phyloP scores from a whole-genome alignment of 208 protist genomes.

The Wallacemonas rigidus region DNA sequence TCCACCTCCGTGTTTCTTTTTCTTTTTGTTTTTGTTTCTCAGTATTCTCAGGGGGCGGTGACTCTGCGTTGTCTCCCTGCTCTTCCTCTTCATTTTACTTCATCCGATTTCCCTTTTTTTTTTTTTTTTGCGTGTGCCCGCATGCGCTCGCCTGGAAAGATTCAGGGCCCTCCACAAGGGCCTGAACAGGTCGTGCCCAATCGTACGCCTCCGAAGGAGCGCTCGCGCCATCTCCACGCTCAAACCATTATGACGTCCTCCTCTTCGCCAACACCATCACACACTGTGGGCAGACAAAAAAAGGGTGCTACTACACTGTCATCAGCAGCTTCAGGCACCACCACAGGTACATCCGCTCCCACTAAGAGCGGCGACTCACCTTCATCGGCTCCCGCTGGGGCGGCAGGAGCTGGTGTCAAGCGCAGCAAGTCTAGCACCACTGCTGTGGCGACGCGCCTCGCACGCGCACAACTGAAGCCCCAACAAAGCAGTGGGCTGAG shows the following conservation, averaged over 20 bases:
- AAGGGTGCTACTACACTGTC: too few species aligned
- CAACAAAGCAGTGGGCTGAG: background rate
- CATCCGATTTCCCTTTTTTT: constrained; percentile 3
- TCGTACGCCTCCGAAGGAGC: constrained; percentile 5
- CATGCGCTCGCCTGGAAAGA: background rate
- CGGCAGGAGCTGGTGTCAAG: background rate
- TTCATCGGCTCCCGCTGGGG: too few species aligned
- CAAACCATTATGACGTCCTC: background rate
- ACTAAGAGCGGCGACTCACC: too few species aligned
- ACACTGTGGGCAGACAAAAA: background rate
- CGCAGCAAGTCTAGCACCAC: constrained; percentile 1
- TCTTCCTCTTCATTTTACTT: background rate
- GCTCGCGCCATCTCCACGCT: background rate
- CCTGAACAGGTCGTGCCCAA: constrained; percentile 3
- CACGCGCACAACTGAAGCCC: constrained; percentile 1
- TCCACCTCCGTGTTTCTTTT: constrained; percentile 18
- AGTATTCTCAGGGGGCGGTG: background rate
- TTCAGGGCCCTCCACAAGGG: background rate
- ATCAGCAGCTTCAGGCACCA: too few species aligned
- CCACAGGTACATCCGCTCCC: too few species aligned
- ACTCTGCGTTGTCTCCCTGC: too few species aligned
- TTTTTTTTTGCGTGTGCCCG: background rate
- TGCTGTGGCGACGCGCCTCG: background rate
- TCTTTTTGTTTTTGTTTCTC: background rate
- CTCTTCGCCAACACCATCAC: background rate